phyloP scores from a whole-genome alignment of 192 early-diverging fungal species.

The Geosiphon pyriformis region DNA sequence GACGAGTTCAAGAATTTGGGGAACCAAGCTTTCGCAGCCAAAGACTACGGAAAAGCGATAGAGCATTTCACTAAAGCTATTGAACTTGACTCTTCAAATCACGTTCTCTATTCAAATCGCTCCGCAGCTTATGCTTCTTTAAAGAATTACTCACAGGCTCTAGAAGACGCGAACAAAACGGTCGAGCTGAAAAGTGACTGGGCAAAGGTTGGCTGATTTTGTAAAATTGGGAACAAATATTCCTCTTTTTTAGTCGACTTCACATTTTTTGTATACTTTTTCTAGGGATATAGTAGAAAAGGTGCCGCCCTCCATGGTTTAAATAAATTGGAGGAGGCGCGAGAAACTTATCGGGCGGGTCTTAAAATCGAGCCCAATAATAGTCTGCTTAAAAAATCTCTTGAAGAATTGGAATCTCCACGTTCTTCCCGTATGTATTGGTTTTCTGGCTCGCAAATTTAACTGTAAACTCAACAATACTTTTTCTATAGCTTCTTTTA shows the following conservation, averaged over 20 bases:
- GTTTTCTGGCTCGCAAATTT: too few relatives aligned
- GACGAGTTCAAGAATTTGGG: slow-evolving; percentile 50
- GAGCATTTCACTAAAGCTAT: slow-evolving; percentile 78
- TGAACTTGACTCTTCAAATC: slow-evolving; percentile 79
- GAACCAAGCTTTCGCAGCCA: slow-evolving; percentile 80
- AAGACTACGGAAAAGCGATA: slow-evolving; percentile 73
- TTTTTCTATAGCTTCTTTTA: too few relatives aligned
- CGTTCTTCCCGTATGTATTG: slow-evolving; percentile 35
- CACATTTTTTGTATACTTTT: too few relatives aligned
- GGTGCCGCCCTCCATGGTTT: slow-evolving; percentile 82
- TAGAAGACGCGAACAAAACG: slow-evolving; percentile 82
- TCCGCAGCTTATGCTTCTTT: slow-evolving; percentile 77
- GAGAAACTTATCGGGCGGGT: slow-evolving; percentile 70
- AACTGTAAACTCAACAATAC: too few relatives aligned
- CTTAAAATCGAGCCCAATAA: slow-evolving; percentile 78
- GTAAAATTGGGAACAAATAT: too few relatives aligned
- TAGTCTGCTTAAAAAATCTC: slow-evolving; percentile 65
- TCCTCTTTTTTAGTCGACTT: too few relatives aligned
- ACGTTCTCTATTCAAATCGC: slow-evolving; percentile 91
- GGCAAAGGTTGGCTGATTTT: slow-evolving; percentile 68
- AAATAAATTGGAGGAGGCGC: slow-evolving; percentile 60
- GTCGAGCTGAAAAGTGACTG: slow-evolving; percentile 76
- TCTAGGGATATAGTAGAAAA: slow-evolving; percentile 73
- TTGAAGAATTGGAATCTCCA: slow-evolving; percentile 68
- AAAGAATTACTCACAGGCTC: slow-evolving; percentile 72